phyloP scores from a whole-genome alignment of 805 yeast species.

The Candida cerambycidarum region DNA sequence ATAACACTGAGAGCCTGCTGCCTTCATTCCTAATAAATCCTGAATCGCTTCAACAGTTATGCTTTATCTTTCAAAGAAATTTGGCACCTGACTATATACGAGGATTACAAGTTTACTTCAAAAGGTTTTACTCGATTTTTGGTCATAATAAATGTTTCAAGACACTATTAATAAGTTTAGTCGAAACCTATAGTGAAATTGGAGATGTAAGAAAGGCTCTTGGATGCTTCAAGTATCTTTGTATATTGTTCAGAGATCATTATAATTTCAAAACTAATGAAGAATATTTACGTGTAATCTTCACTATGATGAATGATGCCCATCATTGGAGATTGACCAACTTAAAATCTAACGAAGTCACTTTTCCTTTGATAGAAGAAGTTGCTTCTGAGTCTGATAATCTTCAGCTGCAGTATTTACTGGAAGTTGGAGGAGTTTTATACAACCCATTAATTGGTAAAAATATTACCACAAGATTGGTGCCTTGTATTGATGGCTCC shows the following conservation, averaged over 20 bases:
- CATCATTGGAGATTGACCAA: constrained; percentile 24
- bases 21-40: constrained; percentile 37
- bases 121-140: constrained; percentile 35
- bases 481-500: constrained; percentile 30
- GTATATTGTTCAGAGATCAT: constrained; percentile 22
- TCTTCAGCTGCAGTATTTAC: constrained; percentile 10
- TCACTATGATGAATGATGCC: constrained; percentile 10
- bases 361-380: constrained; percentile 8
- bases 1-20: constrained; percentile 13
- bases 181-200: constrained; percentile 30
- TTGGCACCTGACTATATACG: constrained; percentile 25
- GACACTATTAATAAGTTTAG: constrained; percentile 24
- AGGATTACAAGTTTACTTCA: constrained; percentile 35
- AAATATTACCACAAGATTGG: constrained; percentile 12
- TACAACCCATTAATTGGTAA: constrained; percentile 27
- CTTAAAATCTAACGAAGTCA: constrained; percentile 18
- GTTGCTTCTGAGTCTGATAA: constrained; percentile 12
- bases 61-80: constrained; percentile 27
- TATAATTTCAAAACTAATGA: constrained; percentile 14
- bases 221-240: constrained; percentile 20
- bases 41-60: constrained; percentile 23
- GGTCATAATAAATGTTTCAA: constrained; percentile 30
- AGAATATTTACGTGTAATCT: constrained; percentile 6
- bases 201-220: constrained; percentile 18
- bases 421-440: constrained; percentile 1